These are phyloP conservation scores for Nicotiana benthamiana DNA, from an alignment of 257 asterid species.

Conservation along the genomic window DNA sequence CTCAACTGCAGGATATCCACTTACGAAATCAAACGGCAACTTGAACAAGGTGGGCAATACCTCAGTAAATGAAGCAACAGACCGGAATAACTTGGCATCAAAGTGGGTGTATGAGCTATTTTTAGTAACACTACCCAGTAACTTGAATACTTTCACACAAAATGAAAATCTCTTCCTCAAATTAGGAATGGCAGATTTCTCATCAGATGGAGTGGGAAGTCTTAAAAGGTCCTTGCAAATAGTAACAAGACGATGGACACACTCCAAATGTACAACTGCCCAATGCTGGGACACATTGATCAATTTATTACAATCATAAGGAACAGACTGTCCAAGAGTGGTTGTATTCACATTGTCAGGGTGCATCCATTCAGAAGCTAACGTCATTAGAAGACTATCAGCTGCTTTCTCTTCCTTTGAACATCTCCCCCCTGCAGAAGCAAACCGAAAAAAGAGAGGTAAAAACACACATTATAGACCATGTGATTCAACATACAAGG, in stretches of 20 bases:
- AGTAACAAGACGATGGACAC: constrained; percentile 52
- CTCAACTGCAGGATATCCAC: constrained; percentile 46
- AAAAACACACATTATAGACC: not conserved
- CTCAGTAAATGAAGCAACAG: constrained; percentile 56
- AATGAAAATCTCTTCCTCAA: constrained; percentile 56
- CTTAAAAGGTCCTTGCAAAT: constrained; percentile 52
- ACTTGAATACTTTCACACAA: constrained; percentile 58
- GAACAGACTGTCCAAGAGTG: constrained; percentile 31
- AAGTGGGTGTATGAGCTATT: constrained; percentile 42
- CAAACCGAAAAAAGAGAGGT: not conserved
- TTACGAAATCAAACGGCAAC: constrained; percentile 49
- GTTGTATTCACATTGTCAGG: constrained; percentile 35
- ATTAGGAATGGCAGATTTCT: constrained; percentile 42
- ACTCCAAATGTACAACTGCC: constrained; percentile 75
- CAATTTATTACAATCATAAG: constrained; percentile 34
- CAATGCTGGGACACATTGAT: constrained; percentile 56
- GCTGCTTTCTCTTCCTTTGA: constrained; percentile 61
- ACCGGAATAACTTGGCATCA: constrained; percentile 49
- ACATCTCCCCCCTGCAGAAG: constrained; percentile 57
- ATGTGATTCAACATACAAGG: not conserved
- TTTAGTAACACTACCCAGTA: constrained; percentile 53
- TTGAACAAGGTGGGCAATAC: constrained; percentile 53
- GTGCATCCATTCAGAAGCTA: constrained; percentile 56
- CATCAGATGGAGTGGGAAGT: constrained; percentile 44
- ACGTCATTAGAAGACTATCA: constrained; percentile 43